Base-by-base conservation (phyloP, 2,329 filamentous ascomycete species). In the Triangularia setosa region DNA sequence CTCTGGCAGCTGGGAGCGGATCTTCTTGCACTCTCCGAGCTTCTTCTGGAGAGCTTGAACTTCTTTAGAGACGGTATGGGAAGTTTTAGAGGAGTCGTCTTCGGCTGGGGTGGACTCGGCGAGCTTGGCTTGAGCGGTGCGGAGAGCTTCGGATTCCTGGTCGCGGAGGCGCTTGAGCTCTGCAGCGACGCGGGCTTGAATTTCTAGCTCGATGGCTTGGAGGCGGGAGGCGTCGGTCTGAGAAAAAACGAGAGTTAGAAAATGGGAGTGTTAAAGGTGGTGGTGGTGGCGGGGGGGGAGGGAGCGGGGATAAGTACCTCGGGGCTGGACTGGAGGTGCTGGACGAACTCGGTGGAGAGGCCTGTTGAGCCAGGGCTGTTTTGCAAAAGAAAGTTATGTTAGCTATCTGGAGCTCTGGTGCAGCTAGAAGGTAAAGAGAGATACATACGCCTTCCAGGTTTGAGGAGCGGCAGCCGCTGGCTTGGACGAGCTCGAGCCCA, bases 141-240 rank as follows among this genome's bases (percentile, higher is more conserved):
- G 82, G 68, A 97, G 88, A 65, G 88, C 86, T 58, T 87, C 83
- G 69, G 86, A 79, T 75, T 94, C 90, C 71, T 88, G 81, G 68
- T 87, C 83, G 75, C 89, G 88, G 69, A 97, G 87, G 71, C 88
- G 89, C 78, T 90, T 87, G 70, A 98, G 91, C 80, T 97, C 93
- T 72, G 87, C 84, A 73, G 90, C 87, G 66, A 97, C 92, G 78
- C 94, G 93, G 75, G 87, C 81, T 81, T 97, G 93, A 77, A 97
- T 89, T 73, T 94, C 90, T 68, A 95, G 87, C 80, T 98, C 94
- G 77, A 92, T 81, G 74, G 89, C 83, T 79, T 91, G 91, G 73
- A 90, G 85, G 75, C 94, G 93, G 69, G 92, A 93, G 65, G 89
- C 87, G 80, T 98, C 93, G 79, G 90, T 94, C 94, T 98, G 62